Base-by-base conservation (phyloP, 345 rosid genomes). In the Erysimum cheiranthoides region DNA sequence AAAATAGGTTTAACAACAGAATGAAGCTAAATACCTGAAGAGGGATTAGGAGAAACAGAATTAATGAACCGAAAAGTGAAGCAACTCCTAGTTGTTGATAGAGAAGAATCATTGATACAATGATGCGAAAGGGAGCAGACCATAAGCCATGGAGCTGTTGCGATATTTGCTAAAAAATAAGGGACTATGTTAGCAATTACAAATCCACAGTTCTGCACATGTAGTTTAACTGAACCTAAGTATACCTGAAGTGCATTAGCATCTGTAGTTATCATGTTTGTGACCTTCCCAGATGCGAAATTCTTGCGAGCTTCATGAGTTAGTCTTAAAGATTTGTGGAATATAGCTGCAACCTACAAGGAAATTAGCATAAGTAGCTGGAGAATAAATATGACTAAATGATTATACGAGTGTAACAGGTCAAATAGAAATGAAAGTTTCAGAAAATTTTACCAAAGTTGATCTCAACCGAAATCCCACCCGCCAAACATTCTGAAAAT, bases 101-200 rank as follows among this genome's bases (percentile, higher is more conserved):
- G 50, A 94, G 93, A 80, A 95, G 96, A 81, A 84, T 81, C 97
- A 95, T 85, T 18, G 97, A 82, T 67, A 90, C 69, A 52, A 75
- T 76, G 64, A 92, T 95, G 25, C 99, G 96, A 76, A 95, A 90
- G 30, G 99, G 99, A 71, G 99, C 97, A 9, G 99, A 95, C 97
- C 99, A 95, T 56, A 95, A 70, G 61, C 87, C 81, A 46, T 92
- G 99, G 75, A 95, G 93, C 46, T 89, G 97, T 80, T 84, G 90
- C 80, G 91, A 80, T 78, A 88, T 72, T 95, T 90, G 97, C 97
- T 92, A 87, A 75, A 66, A 36, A 30, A 7, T 17, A 18, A 38
- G 60, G 17, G 38, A 57, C 8, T 31, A 62, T 61, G 52, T 73
- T 61, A 77, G 61, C 52, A 61, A 13, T 35, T 47, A 18, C 32